Evolutionary conservation across 179 eudicot genomes (phyloP).

Genomic region (Spinacia oleracea): DNA sequence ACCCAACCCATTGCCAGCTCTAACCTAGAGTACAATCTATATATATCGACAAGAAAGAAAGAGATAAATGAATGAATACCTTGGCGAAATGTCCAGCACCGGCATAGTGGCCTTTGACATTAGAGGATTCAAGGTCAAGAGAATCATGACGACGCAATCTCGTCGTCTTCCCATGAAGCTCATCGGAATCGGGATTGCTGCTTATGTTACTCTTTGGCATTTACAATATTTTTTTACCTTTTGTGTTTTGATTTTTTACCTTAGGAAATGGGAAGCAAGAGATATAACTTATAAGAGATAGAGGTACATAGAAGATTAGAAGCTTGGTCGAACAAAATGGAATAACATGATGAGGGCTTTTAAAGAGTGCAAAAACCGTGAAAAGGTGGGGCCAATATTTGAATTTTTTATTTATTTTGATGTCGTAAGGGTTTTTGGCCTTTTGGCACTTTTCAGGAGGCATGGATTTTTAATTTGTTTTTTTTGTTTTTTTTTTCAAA

Average conservation of each 20-base stretch:
- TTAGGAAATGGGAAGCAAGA: neutral
- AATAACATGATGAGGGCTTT: neutral
- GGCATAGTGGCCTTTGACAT: conserved; percentile 30
- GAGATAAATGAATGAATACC: conserved; percentile 10
- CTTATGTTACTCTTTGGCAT: conserved; percentile 3
- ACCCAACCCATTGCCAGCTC: too few relatives aligned
- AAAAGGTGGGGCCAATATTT: neutral
- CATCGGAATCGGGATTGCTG: neutral
- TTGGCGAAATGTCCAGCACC: conserved; percentile 17
- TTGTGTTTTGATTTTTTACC: neutral
- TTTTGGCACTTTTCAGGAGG: neutral
- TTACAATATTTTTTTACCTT: neutral
- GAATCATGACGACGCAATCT: conserved; percentile 36
- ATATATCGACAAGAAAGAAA: too few relatives aligned
- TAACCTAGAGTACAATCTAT: too few relatives aligned
- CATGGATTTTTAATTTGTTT: neutral
- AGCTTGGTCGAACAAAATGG: neutral
- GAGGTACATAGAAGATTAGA: neutral
- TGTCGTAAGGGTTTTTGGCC: neutral
- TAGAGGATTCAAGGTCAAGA: conserved; percentile 36
- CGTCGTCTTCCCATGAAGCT: conserved; percentile 4
- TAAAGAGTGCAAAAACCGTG: too few relatives aligned
- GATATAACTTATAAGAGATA: too few relatives aligned
- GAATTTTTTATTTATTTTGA: too few relatives aligned
- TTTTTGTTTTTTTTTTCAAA: too few relatives aligned